phyloP scores from a whole-genome alignment of 2,329 filamentous ascomycete genomes.

The Aspergillus brunneoviolaceus region DNA sequence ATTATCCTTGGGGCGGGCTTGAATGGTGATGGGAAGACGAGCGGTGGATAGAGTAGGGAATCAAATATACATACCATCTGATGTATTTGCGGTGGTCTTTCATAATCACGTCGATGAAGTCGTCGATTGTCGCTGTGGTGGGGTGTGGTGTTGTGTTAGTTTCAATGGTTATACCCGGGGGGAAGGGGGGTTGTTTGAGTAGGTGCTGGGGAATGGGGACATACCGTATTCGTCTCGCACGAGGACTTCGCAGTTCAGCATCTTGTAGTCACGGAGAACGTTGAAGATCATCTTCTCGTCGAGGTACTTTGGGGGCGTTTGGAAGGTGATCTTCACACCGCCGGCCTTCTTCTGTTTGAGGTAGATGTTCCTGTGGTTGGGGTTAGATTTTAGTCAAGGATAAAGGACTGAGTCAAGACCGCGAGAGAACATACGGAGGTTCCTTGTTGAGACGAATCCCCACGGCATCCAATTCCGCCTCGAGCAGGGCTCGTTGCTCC shows the following conservation, averaged over 20 bases:
- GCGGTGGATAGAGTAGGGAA: not conserved
- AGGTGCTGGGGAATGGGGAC: slow-evolving; percentile 12
- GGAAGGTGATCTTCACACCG: slow-evolving; percentile 98
- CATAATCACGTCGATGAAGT: slow-evolving; percentile 99
- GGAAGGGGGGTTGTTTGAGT: too few relatives aligned
- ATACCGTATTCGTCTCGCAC: slow-evolving; percentile 83
- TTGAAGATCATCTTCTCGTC: slow-evolving; percentile 99
- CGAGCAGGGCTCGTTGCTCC: slow-evolving; percentile 84
- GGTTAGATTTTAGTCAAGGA: too few relatives aligned
- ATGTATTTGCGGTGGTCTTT: slow-evolving; percentile 99
- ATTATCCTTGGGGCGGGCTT: too few relatives aligned
- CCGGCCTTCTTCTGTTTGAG: slow-evolving; percentile 93
- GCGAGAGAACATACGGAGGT: slow-evolving; percentile 65
- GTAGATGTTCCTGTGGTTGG: slow-evolving; percentile 76
- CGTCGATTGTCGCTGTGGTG: slow-evolving; percentile 77
- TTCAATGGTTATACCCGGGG: not conserved
- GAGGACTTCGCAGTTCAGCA: slow-evolving; percentile 94
- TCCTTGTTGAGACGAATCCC: slow-evolving; percentile 90
- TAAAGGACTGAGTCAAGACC: too few relatives aligned
- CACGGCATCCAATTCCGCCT: slow-evolving; percentile 90
- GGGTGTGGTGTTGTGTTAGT: slow-evolving; percentile 1
- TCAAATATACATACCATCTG: slow-evolving; percentile 52
- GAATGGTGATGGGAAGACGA: not conserved
- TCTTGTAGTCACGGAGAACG: slow-evolving; percentile 97
- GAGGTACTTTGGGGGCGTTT: slow-evolving; percentile 79